Evolutionary conservation across 129 eudicot genomes (phyloP).

Genomic region (Saussurea involucrata): DNA sequence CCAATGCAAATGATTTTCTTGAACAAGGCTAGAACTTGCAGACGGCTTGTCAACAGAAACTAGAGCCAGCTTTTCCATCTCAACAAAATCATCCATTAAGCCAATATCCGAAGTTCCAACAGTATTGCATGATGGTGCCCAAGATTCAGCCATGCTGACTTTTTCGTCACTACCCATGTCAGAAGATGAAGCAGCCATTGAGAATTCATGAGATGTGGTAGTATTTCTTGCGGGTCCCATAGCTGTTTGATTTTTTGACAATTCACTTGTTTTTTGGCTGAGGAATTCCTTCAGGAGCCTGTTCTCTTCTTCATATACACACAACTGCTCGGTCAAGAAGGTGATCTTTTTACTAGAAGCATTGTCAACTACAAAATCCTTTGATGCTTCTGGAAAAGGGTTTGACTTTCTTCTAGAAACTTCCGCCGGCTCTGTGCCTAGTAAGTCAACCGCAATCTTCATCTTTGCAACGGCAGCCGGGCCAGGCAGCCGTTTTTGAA

Average conservation of each 20-base stretch:
- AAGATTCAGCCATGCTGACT: constrained; percentile 64
- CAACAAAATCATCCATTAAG: constrained; percentile 90
- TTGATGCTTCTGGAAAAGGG: constrained; percentile 36
- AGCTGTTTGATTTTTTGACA: constrained; percentile 29
- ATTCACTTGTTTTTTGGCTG: constrained; percentile 36
- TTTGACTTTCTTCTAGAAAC: constrained; percentile 51
- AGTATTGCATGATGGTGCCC: constrained; percentile 41
- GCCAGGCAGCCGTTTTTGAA: constrained; percentile 75
- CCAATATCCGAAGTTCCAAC: constrained; percentile 59
- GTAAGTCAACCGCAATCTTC: constrained; percentile 56
- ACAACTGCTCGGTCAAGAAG: constrained; percentile 51
- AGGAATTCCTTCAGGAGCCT: constrained; percentile 59
- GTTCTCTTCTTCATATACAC: constrained; percentile 68
- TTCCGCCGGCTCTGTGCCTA: constrained; percentile 35
- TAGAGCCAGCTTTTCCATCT: constrained; percentile 87
- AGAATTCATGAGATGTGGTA: constrained; percentile 12
- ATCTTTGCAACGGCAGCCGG: constrained; percentile 77
- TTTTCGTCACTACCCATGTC: constrained; percentile 77
- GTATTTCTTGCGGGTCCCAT: not conserved
- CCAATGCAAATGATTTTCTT: constrained; percentile 23
- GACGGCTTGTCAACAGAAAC: constrained; percentile 42
- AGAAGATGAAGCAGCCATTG: constrained; percentile 40
- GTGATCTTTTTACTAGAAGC: constrained; percentile 46
- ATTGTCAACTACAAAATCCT: constrained; percentile 40
- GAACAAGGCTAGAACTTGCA: constrained; percentile 25